Evolutionary conservation across 192 early-diverging fungal genomes (phyloP).

Genomic region (Dispira parvispora): DNA sequence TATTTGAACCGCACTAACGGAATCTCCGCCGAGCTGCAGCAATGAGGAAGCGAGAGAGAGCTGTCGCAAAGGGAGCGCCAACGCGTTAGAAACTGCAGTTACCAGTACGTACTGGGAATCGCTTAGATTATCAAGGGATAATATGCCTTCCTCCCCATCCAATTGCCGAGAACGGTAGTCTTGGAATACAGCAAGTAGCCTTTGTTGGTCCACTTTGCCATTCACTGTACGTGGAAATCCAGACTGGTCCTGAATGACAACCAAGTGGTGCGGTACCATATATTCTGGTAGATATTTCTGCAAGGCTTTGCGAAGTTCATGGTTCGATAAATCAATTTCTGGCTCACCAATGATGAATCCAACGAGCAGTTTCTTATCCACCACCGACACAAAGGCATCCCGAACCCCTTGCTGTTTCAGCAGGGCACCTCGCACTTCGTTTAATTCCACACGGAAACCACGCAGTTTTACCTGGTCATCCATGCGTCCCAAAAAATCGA

Average conservation of each 20-base stretch:
- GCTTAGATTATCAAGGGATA: neutral
- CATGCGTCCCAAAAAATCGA: slow-evolving; percentile 18
- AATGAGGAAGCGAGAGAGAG: no score
- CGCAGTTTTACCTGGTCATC: slow-evolving; percentile 35
- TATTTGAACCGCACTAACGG: neutral
- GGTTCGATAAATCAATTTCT: neutral
- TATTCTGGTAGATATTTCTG: neutral
- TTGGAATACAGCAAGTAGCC: neutral
- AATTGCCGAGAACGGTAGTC: no score
- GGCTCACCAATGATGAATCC: neutral
- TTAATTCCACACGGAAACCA: slow-evolving; percentile 26
- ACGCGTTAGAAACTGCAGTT: no score
- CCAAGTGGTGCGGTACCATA: neutral
- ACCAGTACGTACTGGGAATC: neutral
- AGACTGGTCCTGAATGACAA: neutral
- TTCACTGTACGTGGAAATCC: neutral
- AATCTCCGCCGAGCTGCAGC: slow-evolving; percentile 5
- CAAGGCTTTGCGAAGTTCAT: neutral
- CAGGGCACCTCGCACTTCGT: slow-evolving; percentile 17
- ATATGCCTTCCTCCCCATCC: neutral
- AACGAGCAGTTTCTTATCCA: neutral
- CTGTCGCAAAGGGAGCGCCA: neutral
- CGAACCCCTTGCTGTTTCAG: neutral
- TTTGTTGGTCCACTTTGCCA: neutral
- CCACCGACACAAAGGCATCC: neutral